A percentile compares a stretch with the other conserved stretches of the same genome.
phyloP scores from a whole-genome alignment of 2,329 filamentous ascomycete genomes.

The Exserohilum rostratum region DNA sequence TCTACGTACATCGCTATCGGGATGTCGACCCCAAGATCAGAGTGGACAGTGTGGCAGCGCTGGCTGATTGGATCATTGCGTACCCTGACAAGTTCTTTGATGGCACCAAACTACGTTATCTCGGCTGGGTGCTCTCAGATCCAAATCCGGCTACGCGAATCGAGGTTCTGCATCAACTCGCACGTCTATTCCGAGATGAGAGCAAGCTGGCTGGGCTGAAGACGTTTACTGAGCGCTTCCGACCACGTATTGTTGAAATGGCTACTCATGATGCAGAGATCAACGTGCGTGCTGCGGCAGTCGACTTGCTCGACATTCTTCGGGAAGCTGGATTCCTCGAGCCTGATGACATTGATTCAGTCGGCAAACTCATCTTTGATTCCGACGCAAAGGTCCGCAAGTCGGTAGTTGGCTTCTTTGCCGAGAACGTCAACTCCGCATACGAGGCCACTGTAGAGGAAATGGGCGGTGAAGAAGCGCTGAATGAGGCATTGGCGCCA shows the following conservation, averaged over 20 bases:
- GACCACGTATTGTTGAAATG: constrained; percentile 87
- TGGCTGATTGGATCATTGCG: constrained; percentile 86
- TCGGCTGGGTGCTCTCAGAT: constrained; percentile 95
- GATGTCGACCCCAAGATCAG: constrained; percentile 91
- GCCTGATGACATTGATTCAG: constrained; percentile 85
- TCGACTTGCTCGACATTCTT: constrained; percentile 81
- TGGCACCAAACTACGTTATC: constrained; percentile 85
- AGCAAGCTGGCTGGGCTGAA: constrained; percentile 78
- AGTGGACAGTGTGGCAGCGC: constrained; percentile 82
- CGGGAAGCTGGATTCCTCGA: constrained; percentile 86
- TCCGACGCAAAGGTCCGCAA: constrained; percentile 83
- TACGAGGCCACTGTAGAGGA: constrained; percentile 82
- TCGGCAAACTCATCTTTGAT: constrained; percentile 89
- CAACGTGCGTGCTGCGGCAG: constrained; percentile 77
- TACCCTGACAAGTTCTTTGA: constrained; percentile 90
- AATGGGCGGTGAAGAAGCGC: constrained; percentile 76
- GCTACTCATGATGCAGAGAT: constrained; percentile 84
- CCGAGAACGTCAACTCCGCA: constrained; percentile 81
- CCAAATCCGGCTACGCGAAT: constrained; percentile 73
- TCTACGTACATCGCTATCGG: constrained; percentile 94
- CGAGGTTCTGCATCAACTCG: constrained; percentile 86
- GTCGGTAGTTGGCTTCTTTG: constrained; percentile 88
- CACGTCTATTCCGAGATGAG: constrained; percentile 77
- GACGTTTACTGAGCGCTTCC: constrained; percentile 92
- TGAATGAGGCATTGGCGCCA: constrained; percentile 76